Evolutionary conservation across 306 rosid species (phyloP).

Genomic region (Alnus glutinosa): DNA sequence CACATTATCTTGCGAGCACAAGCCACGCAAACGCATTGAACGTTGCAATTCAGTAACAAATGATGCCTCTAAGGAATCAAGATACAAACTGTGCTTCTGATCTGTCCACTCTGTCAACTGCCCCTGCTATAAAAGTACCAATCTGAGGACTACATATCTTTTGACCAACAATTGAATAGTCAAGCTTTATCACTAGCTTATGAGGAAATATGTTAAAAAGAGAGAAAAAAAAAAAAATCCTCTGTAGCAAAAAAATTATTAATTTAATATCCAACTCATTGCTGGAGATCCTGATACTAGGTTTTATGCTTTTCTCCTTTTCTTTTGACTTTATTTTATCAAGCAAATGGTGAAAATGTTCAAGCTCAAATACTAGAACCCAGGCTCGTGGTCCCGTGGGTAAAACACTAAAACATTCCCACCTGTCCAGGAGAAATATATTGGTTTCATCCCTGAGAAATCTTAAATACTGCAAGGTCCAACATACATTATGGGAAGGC

Average conservation of each 20-base stretch:
- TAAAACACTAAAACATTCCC: slow-evolving; percentile 4
- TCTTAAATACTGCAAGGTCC: too few species aligned
- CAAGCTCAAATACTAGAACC: slow-evolving; percentile 6
- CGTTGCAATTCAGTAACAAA: slow-evolving; percentile 64
- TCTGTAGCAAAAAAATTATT: too few species aligned
- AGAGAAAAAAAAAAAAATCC: neutral
- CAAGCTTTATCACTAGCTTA: slow-evolving; percentile 5
- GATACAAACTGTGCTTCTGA: slow-evolving; percentile 67
- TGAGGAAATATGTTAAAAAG: slow-evolving; percentile 6
- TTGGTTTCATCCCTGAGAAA: neutral
- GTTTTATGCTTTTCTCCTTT: slow-evolving; percentile 2
- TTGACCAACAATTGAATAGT: slow-evolving; percentile 23
- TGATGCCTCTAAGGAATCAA: slow-evolving; percentile 76
- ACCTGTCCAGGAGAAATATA: neutral
- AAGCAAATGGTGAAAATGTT: slow-evolving; percentile 3
- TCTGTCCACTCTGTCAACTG: slow-evolving; percentile 71
- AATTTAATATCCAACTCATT: neutral
- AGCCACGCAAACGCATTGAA: slow-evolving; percentile 38
- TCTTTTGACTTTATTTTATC: slow-evolving; percentile 10
- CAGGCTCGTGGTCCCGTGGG: slow-evolving; percentile 20
- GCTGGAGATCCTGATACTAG: neutral
- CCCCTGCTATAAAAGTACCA: slow-evolving; percentile 39
- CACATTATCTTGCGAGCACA: slow-evolving; percentile 34
- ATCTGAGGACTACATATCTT: slow-evolving; percentile 22
- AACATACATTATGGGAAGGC: too few species aligned